Evolutionary conservation across 202 grass and related monocot genomes (phyloP).

Genomic region (Digitaria exilis): DNA sequence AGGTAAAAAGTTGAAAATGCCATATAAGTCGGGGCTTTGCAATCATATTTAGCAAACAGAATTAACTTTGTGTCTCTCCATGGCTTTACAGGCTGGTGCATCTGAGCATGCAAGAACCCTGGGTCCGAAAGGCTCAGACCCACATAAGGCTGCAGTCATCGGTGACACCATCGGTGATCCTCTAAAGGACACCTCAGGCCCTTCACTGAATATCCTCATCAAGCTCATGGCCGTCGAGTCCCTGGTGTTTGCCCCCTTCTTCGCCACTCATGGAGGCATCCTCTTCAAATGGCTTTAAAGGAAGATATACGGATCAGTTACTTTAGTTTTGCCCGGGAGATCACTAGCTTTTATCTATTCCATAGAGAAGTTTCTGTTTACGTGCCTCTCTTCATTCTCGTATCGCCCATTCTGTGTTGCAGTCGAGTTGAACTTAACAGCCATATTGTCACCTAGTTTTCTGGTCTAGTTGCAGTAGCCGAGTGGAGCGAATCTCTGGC

Average conservation of each 20-base stretch:
- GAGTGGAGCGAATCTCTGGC: slow-evolving; percentile 2
- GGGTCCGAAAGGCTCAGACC: slow-evolving; percentile 87
- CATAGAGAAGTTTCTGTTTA: slow-evolving; percentile 15
- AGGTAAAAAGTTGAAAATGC: slow-evolving; percentile 44
- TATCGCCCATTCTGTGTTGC: background rate
- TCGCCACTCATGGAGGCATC: slow-evolving; percentile 81
- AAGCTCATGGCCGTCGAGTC: slow-evolving; percentile 97
- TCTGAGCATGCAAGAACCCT: slow-evolving; percentile 77
- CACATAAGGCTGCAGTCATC: slow-evolving; percentile 91
- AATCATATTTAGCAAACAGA: background rate
- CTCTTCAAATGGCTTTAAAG: slow-evolving; percentile 77
- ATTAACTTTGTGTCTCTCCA: background rate
- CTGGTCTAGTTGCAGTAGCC: background rate
- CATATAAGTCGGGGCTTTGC: background rate
- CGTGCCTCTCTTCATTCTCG: background rate
- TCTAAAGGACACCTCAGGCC: slow-evolving; percentile 91
- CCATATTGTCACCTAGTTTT: slow-evolving; percentile 1
- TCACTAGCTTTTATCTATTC: slow-evolving; percentile 16
- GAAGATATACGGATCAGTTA: background rate
- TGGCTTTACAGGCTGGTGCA: slow-evolving; percentile 73
- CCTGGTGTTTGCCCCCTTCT: slow-evolving; percentile 88
- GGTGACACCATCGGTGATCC: slow-evolving; percentile 95
- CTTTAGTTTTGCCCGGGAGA: slow-evolving; percentile 30
- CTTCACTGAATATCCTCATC: slow-evolving; percentile 92
- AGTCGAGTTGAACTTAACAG: slow-evolving; percentile 17